Evolutionary conservation across 306 rosid species (phyloP), one percentile per base, ranked within the genome.

Genomic region (Quercus suber): DNA sequence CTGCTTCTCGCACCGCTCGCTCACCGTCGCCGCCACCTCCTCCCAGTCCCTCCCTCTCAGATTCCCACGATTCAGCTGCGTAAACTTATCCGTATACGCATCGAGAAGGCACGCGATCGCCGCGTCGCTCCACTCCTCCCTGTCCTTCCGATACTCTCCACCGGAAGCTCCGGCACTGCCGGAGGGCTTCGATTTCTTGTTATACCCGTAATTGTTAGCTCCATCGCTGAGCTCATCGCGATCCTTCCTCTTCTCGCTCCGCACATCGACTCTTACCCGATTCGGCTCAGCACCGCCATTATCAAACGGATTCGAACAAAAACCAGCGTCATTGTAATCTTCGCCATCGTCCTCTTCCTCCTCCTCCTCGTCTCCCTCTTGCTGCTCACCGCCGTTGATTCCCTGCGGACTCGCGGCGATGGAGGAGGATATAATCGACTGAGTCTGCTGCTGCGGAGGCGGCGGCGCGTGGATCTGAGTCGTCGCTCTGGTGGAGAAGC

Each of bases 121-220:
- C 52, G 92, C 84, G 75, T 93, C 99, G 78, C 99, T 95, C 98
- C 99, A 95, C 87, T 95, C 98, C 86, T 95, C 99, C 30, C 97
- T 87, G 84, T 95, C 99, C 87, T 90, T 95, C 83, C 98, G 57
- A 77, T 93, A 93, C 81, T 93, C 98, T 0, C 88, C 93, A 51
- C 74, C 72, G 41, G 88, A 51, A 19, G 23, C 45, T 9, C 70
- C 73, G 1, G 72, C 71, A 12, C 69, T 60, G 35, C 60, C 20
- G 69, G 85, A 56, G 1, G 87, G 27, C 74, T 88, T 92, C 23
- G 88, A 30, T 76, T 86, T 80, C 79, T 90, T 89, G 79, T 91
- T 87, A 63, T 78, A 82, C 5, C 85, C 84, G 86, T 88, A 90
- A 33, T 93, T 76, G 18, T 85, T 33, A 6, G 86, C 81, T 12